These are phyloP conservation scores for Noccaea bulbosa DNA, from an alignment of 345 rosid genomes.

Conservation along the genomic window DNA sequence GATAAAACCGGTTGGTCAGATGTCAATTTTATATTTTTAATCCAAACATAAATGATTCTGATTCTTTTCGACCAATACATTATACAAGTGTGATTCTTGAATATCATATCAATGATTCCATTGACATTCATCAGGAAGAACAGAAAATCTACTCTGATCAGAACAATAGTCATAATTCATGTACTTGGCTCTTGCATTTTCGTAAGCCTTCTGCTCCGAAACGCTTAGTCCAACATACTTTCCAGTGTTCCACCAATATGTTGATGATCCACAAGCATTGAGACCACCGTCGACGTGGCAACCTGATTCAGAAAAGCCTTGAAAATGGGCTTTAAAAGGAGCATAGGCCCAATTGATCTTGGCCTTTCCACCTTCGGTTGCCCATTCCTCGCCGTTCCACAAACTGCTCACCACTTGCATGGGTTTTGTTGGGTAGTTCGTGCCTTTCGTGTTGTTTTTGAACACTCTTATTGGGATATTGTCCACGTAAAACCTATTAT, in stretches of 20 bases:
- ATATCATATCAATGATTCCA: slow-evolving; percentile 11
- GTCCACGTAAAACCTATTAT: slow-evolving; percentile 48
- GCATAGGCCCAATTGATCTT: slow-evolving; percentile 57
- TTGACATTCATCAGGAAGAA: neutral
- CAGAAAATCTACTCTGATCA: neutral
- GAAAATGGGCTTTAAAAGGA: slow-evolving; percentile 55
- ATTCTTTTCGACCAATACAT: no score
- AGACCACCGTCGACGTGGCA: slow-evolving; percentile 32
- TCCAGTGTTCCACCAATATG: slow-evolving; percentile 58
- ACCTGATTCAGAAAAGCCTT: slow-evolving; percentile 47
- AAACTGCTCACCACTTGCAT: slow-evolving; percentile 61
- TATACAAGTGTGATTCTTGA: neutral
- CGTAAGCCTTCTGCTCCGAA: neutral
- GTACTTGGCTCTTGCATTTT: neutral
- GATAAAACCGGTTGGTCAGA: slow-evolving; percentile 1
- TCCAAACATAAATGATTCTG: no score
- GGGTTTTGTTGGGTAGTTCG: slow-evolving; percentile 24
- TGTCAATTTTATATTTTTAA: no score
- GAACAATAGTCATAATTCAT: slow-evolving; percentile 20
- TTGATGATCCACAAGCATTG: slow-evolving; percentile 21
- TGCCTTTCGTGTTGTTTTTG: slow-evolving; percentile 51
- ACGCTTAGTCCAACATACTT: neutral
- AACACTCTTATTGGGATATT: slow-evolving; percentile 59
- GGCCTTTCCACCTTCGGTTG: slow-evolving; percentile 59
- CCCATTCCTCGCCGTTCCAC: slow-evolving; percentile 71